Evolutionary conservation across 352 stramenopile species (phyloP).

Genomic region (Globisporangium cederbergense): DNA sequence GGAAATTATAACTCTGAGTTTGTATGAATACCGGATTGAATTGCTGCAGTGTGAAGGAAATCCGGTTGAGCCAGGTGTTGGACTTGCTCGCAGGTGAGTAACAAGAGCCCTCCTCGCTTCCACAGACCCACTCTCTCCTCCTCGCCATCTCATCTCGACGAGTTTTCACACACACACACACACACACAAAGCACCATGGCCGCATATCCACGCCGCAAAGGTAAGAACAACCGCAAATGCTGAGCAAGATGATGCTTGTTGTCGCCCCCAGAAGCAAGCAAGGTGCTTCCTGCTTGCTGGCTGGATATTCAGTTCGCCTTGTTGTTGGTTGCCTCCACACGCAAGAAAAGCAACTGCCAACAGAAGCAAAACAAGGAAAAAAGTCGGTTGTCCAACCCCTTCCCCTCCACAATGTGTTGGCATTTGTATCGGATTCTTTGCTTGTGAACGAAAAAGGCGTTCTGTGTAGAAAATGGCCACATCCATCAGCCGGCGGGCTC

Average conservation of each 20-base stretch:
- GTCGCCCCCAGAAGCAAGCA: not conserved
- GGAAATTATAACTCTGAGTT: not conserved
- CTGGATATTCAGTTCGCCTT: not conserved
- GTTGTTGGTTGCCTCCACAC: not conserved
- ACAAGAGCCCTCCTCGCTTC: not conserved
- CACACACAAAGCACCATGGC: not conserved
- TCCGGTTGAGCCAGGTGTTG: not conserved
- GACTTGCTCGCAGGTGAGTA: not conserved
- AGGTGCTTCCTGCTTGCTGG: not conserved
- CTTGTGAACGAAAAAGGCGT: slow-evolving; percentile 10
- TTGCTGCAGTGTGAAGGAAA: not conserved
- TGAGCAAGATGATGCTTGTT: not conserved
- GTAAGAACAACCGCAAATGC: not conserved
- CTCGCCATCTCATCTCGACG: not conserved
- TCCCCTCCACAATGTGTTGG: not conserved
- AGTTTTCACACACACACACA: not conserved
- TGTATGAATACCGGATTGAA: not conserved
- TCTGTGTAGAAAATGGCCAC: slow-evolving; percentile 15
- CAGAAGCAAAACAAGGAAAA: not conserved
- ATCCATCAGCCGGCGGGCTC: slow-evolving; percentile 17
- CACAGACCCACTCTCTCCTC: not conserved
- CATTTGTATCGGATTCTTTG: not conserved
- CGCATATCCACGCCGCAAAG: not conserved
- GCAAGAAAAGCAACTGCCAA: not conserved
- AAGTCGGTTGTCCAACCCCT: not conserved